Base-by-base conservation (phyloP, 176 grass and related monocot species). In the Carex myosuroides region DNA sequence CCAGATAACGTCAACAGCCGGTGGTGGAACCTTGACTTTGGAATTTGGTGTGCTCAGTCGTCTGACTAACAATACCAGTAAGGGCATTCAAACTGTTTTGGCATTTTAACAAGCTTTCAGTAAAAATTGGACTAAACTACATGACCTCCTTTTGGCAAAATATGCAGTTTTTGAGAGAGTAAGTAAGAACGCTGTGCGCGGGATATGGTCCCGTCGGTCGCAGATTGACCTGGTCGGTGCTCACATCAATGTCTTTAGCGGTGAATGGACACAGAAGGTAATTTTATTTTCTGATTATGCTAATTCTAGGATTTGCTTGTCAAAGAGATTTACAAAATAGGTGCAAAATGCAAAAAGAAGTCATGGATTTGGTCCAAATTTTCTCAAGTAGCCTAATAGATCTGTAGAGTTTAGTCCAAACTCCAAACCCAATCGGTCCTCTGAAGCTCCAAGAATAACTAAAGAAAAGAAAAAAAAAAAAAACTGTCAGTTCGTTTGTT, bases 201-300 rank as follows among this genome's bases (percentile, higher is more conserved):
- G 92, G 81, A 91, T 98, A 91, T 98, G 95, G 95, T 85, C 90
- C 44, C 90, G 92, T 29, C 90, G 92, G 58, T 98, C 92, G 26
- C 94, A 94, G 88, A 88, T 98, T 70, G 87, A 98, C 70, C 89
- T 98, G 87, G 95, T 98, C 37, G 95, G 95, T 84, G 95, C 95
- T 69, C 95, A 98, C 67, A 98, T 98, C 72, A 98, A 98, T 93
- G 89, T 98, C 60, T 98, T 98, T 79, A 93, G 89, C 70, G 92
- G 95, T 89, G 95, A 98, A 90, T 98, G 95, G 95, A 98, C 95
- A 73, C 95, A 98, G 62, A 98, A 98, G 92, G 95, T 91, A 89
- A 78, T 73, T 74, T 59, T 37, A 30, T 79, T 21, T 62, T 82
- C 57, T 41, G 26, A 21, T 20, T 58, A 20, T 81, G n/a, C 6